Evolutionary conservation across 163 green algal species (phyloP), one percentile per base, ranked within the genome.

Genomic region (Chlamydomonas reinhardtii): DNA sequence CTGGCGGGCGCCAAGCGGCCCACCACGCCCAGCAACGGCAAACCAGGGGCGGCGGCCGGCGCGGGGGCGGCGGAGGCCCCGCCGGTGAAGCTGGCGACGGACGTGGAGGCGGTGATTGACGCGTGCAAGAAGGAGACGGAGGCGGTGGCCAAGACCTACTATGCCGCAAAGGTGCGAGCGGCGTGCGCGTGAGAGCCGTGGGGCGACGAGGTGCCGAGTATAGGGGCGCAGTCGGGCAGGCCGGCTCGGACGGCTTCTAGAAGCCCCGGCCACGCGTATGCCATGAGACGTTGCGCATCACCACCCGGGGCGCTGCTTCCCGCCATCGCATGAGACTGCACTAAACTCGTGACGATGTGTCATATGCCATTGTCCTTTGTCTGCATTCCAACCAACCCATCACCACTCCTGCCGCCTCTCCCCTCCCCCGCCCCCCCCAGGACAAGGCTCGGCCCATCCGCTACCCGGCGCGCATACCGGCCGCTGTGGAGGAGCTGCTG

Each of bases 391-490:
- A n/a, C n/a, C n/a, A n/a, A n/a, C n/a, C n/a, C n/a, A n/a, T n/a
- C n/a, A n/a, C n/a, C n/a, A n/a, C n/a, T n/a, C n/a, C 39, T 48
- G 39, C 39, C 39, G 39, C 39, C 39, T 5, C 39, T 5, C 5
- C 39, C 5, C 39, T 14, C 39, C 5, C 39, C 5, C 39, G 39
- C 39, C 48, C 17, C 70, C 2, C 15, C 17, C 84, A 92, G 88
- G 88, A 92, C 24, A 74, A 81, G 20, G 22, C 71, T 2, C 84
- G 88, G 5, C 85, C 85, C 69, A 83, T 89, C 74, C 81, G 88
- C 54, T 94, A 93, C 77, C 89, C 91, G 19, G 64, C 77, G 27
- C 87, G 87, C 61, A 91, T 94, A n/a, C 77, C 91, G 0, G 29
- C 73, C 59, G 88, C 56, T 17, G 48, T 90, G 17, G 80, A 89